Evolutionary conservation across 2,329 filamentous ascomycete species (phyloP), one percentile per base, ranked within the genome.

Genomic region (Neonectria punicea): DNA sequence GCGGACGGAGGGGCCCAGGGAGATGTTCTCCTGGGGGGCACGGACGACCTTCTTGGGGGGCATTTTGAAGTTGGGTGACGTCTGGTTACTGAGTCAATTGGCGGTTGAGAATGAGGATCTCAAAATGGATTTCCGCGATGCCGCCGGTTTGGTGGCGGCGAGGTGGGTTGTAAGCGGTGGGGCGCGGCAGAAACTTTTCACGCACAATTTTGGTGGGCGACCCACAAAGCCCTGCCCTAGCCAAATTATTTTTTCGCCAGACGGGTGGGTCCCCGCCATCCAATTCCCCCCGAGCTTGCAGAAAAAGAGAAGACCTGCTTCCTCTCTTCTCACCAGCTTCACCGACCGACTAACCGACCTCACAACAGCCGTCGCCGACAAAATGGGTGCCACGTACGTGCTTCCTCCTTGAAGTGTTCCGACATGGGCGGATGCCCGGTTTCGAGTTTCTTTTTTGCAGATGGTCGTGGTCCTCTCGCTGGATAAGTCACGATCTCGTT

Each of bases 1-100:
- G 82, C 94, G 92, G 87, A 94, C 93, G 85, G 97, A 93, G 82
- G 96, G 96, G 79, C 96, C 96, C 79, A 98, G 90, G 85, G 92
- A 94, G 89, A 99, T 96, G 87, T 99, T 99, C 91, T 98, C 96
- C 87, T 95, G 90, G 78, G 89, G 88, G 80, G 92, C 90, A 82
- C 91, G 89, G 79, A 89, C 86, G 84, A 91, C 90, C 89, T 95
- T 94, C 90, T 97, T 97, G 84, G 94, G 94, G 85, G 94, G 87
- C 95, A 98, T 98, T 82, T 85, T 93, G 87, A 83, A 78, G 65
- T 74, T 72, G 72, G 70, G n/a, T 73, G 75, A 75, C 74, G 73
- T 75, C 74, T 76, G 77, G 73, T 77, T 74, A 68, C 63, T 73
- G 77, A 69, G 76, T 77, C 70, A 73, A 70, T 77, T 73, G 76